A percentile compares a stretch with the other conserved stretches of the same genome.
These are phyloP conservation scores for Volvox carteri DNA, from an alignment of 163 green algal genomes.

Conservation along the genomic window DNA sequence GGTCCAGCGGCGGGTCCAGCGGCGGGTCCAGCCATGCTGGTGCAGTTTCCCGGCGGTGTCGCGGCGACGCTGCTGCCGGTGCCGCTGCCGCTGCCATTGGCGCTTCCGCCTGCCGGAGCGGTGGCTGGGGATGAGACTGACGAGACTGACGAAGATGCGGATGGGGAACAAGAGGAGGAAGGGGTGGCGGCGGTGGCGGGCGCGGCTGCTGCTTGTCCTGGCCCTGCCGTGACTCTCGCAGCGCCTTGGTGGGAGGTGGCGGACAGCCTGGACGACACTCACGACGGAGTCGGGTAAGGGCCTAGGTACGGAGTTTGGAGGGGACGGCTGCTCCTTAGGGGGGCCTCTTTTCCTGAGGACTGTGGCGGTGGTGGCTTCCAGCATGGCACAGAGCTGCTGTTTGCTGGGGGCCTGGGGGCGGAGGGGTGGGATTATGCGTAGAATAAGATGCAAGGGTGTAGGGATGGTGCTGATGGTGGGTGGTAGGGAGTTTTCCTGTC, in stretches of 20 bases:
- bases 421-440: too few species aligned
- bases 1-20: background rate
- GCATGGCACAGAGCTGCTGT: too few species aligned
- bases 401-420: too few species aligned
- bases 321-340: too few species aligned
- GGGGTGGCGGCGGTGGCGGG: background rate
- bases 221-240: too few species aligned
- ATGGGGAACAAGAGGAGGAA: background rate
- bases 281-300: background rate
- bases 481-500: too few species aligned
- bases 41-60: background rate
- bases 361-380: too few species aligned
- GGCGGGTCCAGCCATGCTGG: background rate
- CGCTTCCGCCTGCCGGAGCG: background rate
- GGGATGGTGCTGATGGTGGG: too few species aligned
- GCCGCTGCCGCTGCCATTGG: background rate
- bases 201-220: background rate
- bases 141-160: background rate
- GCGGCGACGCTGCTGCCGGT: background rate
- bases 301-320: too few species aligned
- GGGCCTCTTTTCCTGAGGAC: too few species aligned
- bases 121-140: background rate
- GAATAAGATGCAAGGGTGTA: too few species aligned
- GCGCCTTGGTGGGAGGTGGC: slow-evolving; percentile 25
- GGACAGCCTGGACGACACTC: slow-evolving; percentile 43